Base-by-base conservation (phyloP, 768 basidiomycete genomes). In the Daedaleopsis sinensis region DNA sequence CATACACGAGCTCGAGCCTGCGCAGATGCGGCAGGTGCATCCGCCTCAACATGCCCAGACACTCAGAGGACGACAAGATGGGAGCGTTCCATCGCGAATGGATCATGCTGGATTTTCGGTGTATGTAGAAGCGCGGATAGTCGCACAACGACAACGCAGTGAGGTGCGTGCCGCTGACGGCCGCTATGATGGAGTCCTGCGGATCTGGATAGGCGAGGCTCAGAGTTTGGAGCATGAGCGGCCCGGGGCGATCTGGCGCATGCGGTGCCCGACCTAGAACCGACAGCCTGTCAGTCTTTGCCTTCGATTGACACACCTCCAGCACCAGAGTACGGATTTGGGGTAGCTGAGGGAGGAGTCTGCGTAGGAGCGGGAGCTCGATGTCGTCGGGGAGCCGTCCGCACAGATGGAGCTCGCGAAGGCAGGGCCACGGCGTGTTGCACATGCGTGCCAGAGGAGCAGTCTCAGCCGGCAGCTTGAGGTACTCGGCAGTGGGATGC, bases 31-130 rank as follows among this genome's bases (percentile, higher is more conserved):
- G 58, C 21, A 35, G 18, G 5, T 23, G 7, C 32, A 52, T 51
- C 15, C 38, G 32, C 35, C 32, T 46, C 12, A 58, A 9, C 15
- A 58, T 52, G 19, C 18, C 9, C 3, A 58, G 49, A n/a, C 42
- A 46, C 21, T 58, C 58, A 13, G 58, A 19, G 5, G 58, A n/a
- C 4, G 27, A 35, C 21, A 58, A 42, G 27, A 52, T 52, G 8
- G 50, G 51, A 11, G 42, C 39, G 23, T 10, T 27, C 19, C 23
- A 49, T 11, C 47, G 23, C 10, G 19, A 15, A 9, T 21, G 13
- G 21, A 49, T 24, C 3, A 23, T 49, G 11, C 9, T 15, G 23
- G 23, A 23, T 21, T 10, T 21, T 8, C 13, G 47, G 47, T 49
- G 47, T n/a, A 23, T 15, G 23, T 49, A 24, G 23, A 23, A 49